phyloP scores from a whole-genome alignment of 2,329 filamentous ascomycete species.

The Sclerotinia borealis region DNA sequence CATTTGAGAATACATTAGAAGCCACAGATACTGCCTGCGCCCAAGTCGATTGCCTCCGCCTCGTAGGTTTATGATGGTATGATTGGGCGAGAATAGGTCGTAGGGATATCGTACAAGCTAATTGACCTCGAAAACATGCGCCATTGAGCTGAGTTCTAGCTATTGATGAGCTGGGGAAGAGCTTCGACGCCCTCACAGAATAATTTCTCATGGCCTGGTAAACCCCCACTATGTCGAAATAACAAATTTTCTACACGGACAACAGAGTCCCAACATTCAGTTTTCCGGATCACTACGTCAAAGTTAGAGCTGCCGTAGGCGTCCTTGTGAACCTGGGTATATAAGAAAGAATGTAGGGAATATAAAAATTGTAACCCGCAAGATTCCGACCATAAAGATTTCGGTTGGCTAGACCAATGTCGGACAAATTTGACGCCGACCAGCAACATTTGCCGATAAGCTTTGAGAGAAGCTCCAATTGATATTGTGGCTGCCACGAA shows the following conservation, averaged over 20 bases:
- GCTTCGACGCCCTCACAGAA: constrained; percentile 43
- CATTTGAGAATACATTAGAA: constrained; percentile 65
- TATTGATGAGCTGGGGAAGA: constrained; percentile 35
- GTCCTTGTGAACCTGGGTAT: constrained; percentile 5
- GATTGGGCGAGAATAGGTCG: constrained; percentile 16
- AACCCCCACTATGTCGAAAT: neutral
- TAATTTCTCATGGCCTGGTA: constrained; percentile 46
- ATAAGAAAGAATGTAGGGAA: neutral
- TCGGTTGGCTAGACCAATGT: constrained; percentile 23
- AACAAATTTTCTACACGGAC: neutral
- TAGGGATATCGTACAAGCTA: constrained; percentile 16
- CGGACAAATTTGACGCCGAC: constrained; percentile 17
- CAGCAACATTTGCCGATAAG: constrained; percentile 17
- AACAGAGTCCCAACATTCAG: neutral
- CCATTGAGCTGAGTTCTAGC: constrained; percentile 35
- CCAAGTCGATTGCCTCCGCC: constrained; percentile 59
- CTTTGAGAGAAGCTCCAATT: constrained; percentile 1
- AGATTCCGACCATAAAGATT: constrained; percentile 18
- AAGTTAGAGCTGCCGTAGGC: neutral
- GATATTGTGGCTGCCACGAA: neutral
- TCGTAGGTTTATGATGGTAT: constrained; percentile 34
- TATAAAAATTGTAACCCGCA: constrained; percentile 17
- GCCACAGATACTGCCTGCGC: constrained; percentile 67
- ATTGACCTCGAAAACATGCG: constrained; percentile 38
- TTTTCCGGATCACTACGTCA: neutral